Percentiles rank a stretch among this genome's conserved stretches.
Conservation (phyloP, 306 rosid species). For the Calophaca sinica region DNA sequence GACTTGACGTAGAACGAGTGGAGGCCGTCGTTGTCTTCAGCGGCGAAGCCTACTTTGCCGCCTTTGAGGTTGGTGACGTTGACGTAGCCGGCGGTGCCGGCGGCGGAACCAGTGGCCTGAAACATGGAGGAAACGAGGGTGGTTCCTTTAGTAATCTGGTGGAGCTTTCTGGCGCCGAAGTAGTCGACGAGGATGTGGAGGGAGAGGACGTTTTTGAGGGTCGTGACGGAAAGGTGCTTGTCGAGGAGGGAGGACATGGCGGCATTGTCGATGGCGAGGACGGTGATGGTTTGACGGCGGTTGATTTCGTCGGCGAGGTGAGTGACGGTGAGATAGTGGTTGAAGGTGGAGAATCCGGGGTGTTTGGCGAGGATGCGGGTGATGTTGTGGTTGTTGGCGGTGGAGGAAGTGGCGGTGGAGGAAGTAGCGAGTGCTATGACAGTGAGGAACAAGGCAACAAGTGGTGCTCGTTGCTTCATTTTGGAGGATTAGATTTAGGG, state of each 20-base stretch:
- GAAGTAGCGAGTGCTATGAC: conserved; percentile 37
- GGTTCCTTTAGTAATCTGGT: conserved; percentile 77
- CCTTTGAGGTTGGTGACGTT: conserved; percentile 82
- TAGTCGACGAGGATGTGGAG: conserved; percentile 89
- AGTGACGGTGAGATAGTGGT: conserved; percentile 86
- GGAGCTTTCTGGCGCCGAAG: conserved; percentile 89
- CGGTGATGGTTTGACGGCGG: conserved; percentile 92
- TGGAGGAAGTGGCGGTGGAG: conserved; percentile 36
- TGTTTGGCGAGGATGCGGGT: conserved; percentile 71
- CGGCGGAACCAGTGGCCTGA: conserved; percentile 82
- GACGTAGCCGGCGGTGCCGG: conserved; percentile 84
- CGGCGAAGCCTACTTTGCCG: conserved; percentile 82
- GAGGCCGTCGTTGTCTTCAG: conserved; percentile 71
- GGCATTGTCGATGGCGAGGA: conserved; percentile 86
- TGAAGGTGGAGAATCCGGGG: conserved; percentile 84
- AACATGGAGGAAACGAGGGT: conserved; percentile 74
- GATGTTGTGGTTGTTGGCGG: conserved; percentile 62
- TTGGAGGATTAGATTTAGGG: neutral
- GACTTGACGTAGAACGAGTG: conserved; percentile 75
- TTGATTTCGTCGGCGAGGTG: conserved; percentile 92
- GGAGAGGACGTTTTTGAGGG: conserved; percentile 83
- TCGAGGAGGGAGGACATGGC: conserved; percentile 77
- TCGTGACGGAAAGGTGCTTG: conserved; percentile 65
- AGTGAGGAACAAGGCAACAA: neutral
- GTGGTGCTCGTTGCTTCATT: conserved; percentile 15